Conservation (phyloP, 352 stramenopile genomes). For the Phytophthora agathidicida region DNA sequence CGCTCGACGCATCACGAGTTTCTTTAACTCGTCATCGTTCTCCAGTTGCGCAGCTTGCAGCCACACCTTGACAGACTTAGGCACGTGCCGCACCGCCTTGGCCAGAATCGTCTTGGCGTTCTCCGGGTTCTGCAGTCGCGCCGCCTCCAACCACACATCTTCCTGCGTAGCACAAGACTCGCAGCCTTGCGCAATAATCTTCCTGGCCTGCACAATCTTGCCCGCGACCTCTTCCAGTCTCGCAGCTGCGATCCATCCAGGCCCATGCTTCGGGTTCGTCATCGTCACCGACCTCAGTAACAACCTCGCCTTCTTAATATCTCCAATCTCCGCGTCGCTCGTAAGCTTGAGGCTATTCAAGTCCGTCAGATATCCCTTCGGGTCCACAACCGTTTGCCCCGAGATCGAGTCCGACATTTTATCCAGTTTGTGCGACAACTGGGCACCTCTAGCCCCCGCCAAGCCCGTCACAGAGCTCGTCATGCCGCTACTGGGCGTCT, state of each 20-base stretch:
- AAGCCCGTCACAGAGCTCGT: slow-evolving; percentile 87
- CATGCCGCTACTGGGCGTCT: slow-evolving; percentile 65
- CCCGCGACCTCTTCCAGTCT: slow-evolving; percentile 97
- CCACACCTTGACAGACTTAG: slow-evolving; percentile 96
- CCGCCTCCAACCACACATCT: slow-evolving; percentile 99
- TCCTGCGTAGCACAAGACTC: slow-evolving; percentile 96
- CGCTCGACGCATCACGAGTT: slow-evolving; percentile 88
- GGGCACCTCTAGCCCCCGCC: slow-evolving; percentile 91
- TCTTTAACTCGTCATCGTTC: slow-evolving; percentile 85
- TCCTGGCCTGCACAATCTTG: slow-evolving; percentile 95
- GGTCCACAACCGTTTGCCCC: slow-evolving; percentile 97
- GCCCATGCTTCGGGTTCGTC: slow-evolving; percentile 98
- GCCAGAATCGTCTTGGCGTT: slow-evolving; percentile 98
- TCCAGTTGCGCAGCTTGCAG: slow-evolving; percentile 96
- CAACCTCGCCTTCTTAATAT: slow-evolving; percentile 98
- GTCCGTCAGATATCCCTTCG: slow-evolving; percentile 98
- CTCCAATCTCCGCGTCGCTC: slow-evolving; percentile 94
- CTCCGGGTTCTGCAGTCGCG: slow-evolving; percentile 93
- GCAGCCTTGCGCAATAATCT: slow-evolving; percentile 98
- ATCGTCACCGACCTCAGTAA: slow-evolving; percentile 96
- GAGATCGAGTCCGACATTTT: slow-evolving; percentile 97
- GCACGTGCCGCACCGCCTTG: slow-evolving; percentile 93
- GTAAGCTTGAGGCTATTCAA: slow-evolving; percentile 95
- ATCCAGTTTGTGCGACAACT: slow-evolving; percentile 96
- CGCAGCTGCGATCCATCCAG: slow-evolving; percentile 98